A percentile compares a stretch with the other conserved stretches of the same genome.
These are phyloP conservation scores for Fusarium chlamydosporum DNA, from an alignment of 2,329 filamentous ascomycete genomes.

Conservation along the genomic window DNA sequence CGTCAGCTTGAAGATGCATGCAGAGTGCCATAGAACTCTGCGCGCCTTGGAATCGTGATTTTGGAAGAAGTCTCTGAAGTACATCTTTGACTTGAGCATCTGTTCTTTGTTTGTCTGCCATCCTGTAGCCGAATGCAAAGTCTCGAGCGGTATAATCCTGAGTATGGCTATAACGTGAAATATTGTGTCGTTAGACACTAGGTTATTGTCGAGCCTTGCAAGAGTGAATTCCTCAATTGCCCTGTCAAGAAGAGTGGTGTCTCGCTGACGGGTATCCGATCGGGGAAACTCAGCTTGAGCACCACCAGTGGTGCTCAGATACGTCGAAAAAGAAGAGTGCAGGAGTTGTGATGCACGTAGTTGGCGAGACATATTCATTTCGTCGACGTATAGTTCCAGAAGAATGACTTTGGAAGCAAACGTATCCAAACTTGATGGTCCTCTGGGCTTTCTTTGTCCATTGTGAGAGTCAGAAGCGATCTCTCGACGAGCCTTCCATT, in stretches of 20 bases:
- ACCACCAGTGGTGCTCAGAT: neutral
- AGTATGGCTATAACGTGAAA: neutral
- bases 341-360: accelerated
- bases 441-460: no score
- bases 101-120: conserved; percentile 9
- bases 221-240: accelerated
- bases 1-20: neutral
- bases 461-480: no score
- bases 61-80: accelerated
- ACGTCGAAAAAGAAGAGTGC: neutral
- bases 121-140: neutral
- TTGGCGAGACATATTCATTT: neutral
- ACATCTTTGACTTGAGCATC: neutral
- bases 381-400: neutral
- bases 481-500: no score
- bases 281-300: neutral
- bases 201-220: no score
- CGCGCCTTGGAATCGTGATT: accelerated
- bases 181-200: neutral
- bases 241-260: no score
- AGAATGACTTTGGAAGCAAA: neutral
- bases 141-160: neutral
- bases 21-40: neutral
- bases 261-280: neutral
- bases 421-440: neutral